Conservation (phyloP, 306 rosid genomes). For the Cucumis sativus region DNA sequence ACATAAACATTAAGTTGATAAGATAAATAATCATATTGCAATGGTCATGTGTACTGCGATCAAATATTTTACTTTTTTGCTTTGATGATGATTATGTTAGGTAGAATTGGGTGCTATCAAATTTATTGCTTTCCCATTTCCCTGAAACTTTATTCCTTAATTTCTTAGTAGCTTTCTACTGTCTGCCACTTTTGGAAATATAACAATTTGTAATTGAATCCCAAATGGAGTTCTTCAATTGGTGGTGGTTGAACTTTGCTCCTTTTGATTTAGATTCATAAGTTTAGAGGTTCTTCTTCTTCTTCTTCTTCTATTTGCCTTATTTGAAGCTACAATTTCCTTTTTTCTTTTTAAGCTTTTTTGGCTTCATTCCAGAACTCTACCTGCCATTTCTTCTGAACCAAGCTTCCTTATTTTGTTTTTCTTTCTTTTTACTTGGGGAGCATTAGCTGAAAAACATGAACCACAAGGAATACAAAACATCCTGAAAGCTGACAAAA, state of each 20-base stretch:
- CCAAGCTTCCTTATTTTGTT: neutral
- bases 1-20: neutral
- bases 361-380: neutral
- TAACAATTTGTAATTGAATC: neutral
- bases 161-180: neutral
- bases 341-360: neutral
- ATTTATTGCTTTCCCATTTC: neutral
- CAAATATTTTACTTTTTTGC: neutral
- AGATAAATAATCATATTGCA: neutral
- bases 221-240: neutral
- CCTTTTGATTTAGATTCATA: neutral
- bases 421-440: neutral
- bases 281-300: no score
- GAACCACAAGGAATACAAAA: neutral
- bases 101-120: neutral
- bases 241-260: neutral
- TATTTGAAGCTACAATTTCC: neutral
- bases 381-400: slow-evolving; percentile 2
- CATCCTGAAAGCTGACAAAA: neutral
- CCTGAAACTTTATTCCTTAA: neutral
- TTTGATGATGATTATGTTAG: slow-evolving; percentile 10
- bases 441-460: neutral
- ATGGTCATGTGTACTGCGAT: neutral
- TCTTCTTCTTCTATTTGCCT: neutral
- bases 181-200: slow-evolving; percentile 4